Base-by-base conservation (phyloP, 768 basidiomycete genomes). In the Mycena amicta region DNA sequence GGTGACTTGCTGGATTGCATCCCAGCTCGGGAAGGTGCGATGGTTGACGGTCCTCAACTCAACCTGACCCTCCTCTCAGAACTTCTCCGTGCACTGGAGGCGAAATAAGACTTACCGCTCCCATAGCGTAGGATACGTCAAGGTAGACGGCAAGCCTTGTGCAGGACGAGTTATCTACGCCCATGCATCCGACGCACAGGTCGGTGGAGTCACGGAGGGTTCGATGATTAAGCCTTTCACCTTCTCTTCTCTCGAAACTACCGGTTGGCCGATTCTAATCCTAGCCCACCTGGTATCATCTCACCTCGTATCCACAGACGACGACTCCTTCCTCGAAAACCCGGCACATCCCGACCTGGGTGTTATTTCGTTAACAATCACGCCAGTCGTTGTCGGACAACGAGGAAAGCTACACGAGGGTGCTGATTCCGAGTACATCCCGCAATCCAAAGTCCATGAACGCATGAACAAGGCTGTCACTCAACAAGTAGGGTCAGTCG, bases 401-500 rank as follows among this genome's bases (percentile, higher is more conserved):
- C 3, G 46, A 37, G 33, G 33, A 37, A 37, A 37, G 8, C n/a
- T n/a, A n/a, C 33, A 37, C 33, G 33, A 37, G 18, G 33, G 33
- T 37, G 33, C 33, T 37, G 33, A 37, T 26, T 12, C 1, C 26
- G 43, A 8, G 16, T 6, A n/a, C 33, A 31, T 58, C 16, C 37
- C 57, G 2, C 28, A 49, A 1, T 41, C 39, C 45, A 55, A 55
- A 11, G 51, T 62, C 3, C 57, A 63, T 25, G 61, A 63, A 29
- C 54, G 61, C 18, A 28, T 43, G 1, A 63, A 63, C 45, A 63
- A 63, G 39, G 57, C 61, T 1, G 54, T 59, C 18, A 63, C 61
- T 1, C 57, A 63, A 29, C 57, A 59, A 25, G 52, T 63, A 25
- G 55, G 18, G 61, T 63, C 3, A 43, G 29, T 52, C 23, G 23